Base-by-base conservation (phyloP, 106 monocot genomes). In the Platanthera guangdongensis region DNA sequence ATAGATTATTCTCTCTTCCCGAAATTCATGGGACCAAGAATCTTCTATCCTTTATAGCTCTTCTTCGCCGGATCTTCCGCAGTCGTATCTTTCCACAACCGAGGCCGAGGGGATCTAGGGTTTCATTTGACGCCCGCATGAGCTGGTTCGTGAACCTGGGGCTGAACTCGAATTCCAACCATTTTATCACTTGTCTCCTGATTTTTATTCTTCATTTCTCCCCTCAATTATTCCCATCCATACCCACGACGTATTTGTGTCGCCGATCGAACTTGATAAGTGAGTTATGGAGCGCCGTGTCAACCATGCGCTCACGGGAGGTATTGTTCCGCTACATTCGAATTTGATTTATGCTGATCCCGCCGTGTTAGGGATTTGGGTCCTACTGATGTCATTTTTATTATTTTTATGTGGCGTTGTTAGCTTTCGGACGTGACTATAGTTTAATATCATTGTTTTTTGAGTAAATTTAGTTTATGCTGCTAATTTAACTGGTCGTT, bases 141-240 rank as follows among this genome's bases (percentile, higher is more conserved):
- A 97, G 87, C 88, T 87, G 89, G 73, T 80, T 82, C 86, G 91
- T 84, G 49, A 91, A 89, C 74, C 84, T 91, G 74, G 89, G 90
- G 64, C 69, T 90, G 13, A 83, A 80, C 72, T 91, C 96, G 80
- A 91, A 89, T 79, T 97, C 93, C 70, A 97, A 89, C 78, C 91
- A 97, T 78, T 97, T 91, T 86, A 75, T 88, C 79, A 89, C 87
- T 53, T 97, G 96, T 78, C 84, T 93, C 22, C 79, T 97, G 79
- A 84, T 97, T 72, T 93, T 91, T 76, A 52, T 91, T 59, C 89
- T 89, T 64, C 93, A 91, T 73, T 89, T 82, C 74, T 97, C 88
- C 4, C 93, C 90, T 12, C 90, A 93, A 74, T 78, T 88, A 47
- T 80, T 76, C 32, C 77, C 87, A 25, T 74, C 79, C 59, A 76